phyloP scores from a whole-genome alignment of 2,329 filamentous ascomycete genomes.

The Aspergillus alliaceus region DNA sequence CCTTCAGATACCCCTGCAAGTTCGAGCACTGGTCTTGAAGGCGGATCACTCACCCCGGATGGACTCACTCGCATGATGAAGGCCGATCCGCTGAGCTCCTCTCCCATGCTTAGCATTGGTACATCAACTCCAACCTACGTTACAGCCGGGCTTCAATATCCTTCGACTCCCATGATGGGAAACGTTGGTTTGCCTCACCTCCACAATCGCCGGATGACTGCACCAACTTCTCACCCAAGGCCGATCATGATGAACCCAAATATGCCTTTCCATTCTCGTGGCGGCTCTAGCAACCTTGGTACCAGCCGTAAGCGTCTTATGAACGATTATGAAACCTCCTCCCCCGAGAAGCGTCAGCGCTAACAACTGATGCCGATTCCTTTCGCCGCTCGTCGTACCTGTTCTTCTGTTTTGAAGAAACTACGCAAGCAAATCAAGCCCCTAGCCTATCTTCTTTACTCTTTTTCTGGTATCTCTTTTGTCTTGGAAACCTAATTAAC shows the following conservation, averaged over 20 bases:
- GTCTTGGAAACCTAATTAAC: background rate
- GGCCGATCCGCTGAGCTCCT: background rate
- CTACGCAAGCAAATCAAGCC: background rate
- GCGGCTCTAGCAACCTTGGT: background rate
- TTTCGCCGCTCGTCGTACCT: background rate
- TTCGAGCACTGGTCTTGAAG: background rate
- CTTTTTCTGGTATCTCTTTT: background rate
- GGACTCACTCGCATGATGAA: background rate
- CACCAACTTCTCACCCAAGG: constrained; percentile 3
- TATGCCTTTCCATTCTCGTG: background rate
- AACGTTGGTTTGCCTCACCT: background rate
- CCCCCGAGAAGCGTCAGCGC: background rate
- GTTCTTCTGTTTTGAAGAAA: background rate
- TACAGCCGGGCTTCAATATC: background rate
- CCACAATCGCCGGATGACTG: background rate
- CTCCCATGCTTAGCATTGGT: background rate
- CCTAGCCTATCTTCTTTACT: background rate
- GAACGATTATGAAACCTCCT: background rate
- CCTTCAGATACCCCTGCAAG: background rate
- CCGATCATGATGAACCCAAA: background rate
- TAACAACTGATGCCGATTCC: background rate
- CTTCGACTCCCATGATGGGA: background rate
- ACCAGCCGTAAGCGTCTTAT: background rate
- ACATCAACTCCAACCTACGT: background rate
- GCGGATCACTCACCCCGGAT: background rate